These are phyloP conservation scores for Oryza officinalis DNA, from an alignment of 176 grass and related monocot genomes.

Conservation along the genomic window DNA sequence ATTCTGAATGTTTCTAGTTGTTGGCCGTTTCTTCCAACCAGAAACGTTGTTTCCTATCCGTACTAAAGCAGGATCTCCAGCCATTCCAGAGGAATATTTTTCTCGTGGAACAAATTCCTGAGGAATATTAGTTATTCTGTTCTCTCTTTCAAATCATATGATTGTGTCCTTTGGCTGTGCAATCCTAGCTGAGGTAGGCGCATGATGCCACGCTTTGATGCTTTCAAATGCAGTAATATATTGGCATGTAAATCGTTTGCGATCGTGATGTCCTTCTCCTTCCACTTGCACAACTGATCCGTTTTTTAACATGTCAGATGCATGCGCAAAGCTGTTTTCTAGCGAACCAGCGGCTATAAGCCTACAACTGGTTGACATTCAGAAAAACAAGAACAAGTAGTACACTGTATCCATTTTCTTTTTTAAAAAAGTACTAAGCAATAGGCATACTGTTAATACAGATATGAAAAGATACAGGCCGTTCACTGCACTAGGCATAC, in stretches of 20 bases:
- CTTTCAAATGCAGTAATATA: conserved; percentile 8
- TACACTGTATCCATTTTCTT: neutral
- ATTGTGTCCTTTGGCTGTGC: neutral
- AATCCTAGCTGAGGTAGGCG: conserved; percentile 4
- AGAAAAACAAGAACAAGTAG: neutral
- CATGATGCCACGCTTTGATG: conserved; percentile 10
- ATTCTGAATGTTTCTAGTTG: neutral
- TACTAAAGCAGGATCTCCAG: conserved; percentile 13
- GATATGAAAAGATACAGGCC: neutral
- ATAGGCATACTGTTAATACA: neutral
- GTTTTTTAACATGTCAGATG: neutral
- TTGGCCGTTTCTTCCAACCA: conserved; percentile 9
- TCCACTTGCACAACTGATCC: neutral
- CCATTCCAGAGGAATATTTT: conserved; percentile 28
- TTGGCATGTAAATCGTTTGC: neutral
- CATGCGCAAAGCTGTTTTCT: conserved; percentile 14
- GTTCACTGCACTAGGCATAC: neutral
- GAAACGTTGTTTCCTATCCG: conserved; percentile 23
- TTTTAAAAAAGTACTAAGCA: neutral
- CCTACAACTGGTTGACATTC: neutral
- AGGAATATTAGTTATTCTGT: neutral
- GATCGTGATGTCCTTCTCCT: neutral
- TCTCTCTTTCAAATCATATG: conserved; percentile 21
- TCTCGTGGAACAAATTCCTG: neutral
- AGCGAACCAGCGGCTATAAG: conserved; percentile 33